phyloP scores from a whole-genome alignment of 2,329 filamentous ascomycete species.

The Davidsoniella virescens region DNA sequence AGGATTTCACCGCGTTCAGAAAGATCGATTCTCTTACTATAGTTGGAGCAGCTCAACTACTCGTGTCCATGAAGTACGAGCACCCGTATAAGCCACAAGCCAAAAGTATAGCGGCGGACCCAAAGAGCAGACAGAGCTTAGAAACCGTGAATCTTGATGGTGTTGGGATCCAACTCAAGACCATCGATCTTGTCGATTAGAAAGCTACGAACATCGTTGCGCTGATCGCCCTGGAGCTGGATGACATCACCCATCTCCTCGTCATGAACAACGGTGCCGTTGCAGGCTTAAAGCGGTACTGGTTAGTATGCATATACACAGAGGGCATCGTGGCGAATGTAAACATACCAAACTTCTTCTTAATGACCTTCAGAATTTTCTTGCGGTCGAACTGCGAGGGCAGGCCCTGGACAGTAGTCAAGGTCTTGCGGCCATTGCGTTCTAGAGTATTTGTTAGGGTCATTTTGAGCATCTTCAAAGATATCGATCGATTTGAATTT shows the following conservation, averaged over 20 bases:
- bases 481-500: constrained; percentile 8
- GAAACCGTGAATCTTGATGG: constrained; percentile 68
- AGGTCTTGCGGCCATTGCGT: constrained; percentile 99
- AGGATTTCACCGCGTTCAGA: constrained; percentile 9
- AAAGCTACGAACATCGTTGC: constrained; percentile 97
- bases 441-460: constrained; percentile 36
- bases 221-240: constrained; percentile 97
- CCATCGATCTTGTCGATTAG: constrained; percentile 91
- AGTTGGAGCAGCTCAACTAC: background rate
- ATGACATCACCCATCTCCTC: constrained; percentile 98
- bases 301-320: constrained; percentile 15
- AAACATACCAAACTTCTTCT: constrained; percentile 90
- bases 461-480: background rate
- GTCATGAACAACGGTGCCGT: constrained; percentile 98
- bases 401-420: constrained; percentile 98
- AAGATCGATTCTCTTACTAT: constrained; percentile 5
- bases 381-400: constrained; percentile 99
- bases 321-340: background rate
- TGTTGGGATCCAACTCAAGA: constrained; percentile 85
- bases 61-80: background rate
- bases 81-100: background rate
- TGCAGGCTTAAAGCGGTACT: constrained; percentile 53
- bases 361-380: constrained; percentile 99
- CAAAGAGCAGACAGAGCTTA: constrained; percentile 19
- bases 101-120: too few species aligned